Evolutionary conservation across 495 filamentous ascomycete genomes (phyloP), one percentile per base, ranked within the genome.

Genomic region (Aspergillus conjunctus): DNA sequence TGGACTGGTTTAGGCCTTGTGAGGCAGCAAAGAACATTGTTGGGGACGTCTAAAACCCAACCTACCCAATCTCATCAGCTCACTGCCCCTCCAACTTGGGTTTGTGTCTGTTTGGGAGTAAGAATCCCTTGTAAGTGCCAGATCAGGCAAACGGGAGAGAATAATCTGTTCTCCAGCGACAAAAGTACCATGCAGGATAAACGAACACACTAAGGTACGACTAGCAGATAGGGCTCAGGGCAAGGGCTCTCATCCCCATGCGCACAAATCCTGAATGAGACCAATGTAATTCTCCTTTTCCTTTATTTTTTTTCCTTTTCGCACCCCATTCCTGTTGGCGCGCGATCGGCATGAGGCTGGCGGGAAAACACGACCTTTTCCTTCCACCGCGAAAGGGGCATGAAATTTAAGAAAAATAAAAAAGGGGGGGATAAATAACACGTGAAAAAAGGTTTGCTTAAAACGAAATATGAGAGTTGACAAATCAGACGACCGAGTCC

Each of bases 171-270:
- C 7, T 44, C 33, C 17, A 52, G 30, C 6, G 18, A 57, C 54
- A 39, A 49, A 57, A 57, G 56, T 58, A 45, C 56, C 56, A 41
- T 58, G 56, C 56, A 39, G 44, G 26, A 21, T n/a, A 30, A 18
- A 49, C 20, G 20, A 26, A 30, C 37, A 58, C 22, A 51, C 56
- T 41, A 45, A 26, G 20, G 41, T 14, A 18, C 20, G 45, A 49
- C 33, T 37, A 58, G 17, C 55, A 45, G 44, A 12, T 68, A 68
- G 66, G 66, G 66, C 66, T 65, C 62, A 68, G 66, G 62, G 66
- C 45, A 68, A 68, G 62, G 62, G 66, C 60, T 51, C 26, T 26
- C n/a, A 12, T 39, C 54, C 51, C 51, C 2, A 26, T 26, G 5
- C 26, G 45, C 61, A 67, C 65, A 67, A 57, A 57, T 17, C 8